A percentile compares a stretch with the other conserved stretches of the same genome.
These are phyloP conservation scores for Leptographium lundbergii DNA, from an alignment of 2,329 filamentous ascomycete genomes.

Conservation along the genomic window DNA sequence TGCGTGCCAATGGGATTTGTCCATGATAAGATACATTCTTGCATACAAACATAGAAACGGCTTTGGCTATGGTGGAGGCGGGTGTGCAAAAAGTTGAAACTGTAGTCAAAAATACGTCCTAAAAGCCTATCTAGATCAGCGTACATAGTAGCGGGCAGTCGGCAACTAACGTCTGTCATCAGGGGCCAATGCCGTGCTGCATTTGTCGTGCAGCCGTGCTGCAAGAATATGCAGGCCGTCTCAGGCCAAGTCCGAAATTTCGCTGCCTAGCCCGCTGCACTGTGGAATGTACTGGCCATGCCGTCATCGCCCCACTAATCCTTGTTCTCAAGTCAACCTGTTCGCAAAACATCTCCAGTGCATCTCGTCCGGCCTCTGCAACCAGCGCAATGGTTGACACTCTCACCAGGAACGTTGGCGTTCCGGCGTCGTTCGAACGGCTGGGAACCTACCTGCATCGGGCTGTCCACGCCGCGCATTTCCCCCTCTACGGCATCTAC, in stretches of 20 bases:
- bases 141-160: not conserved
- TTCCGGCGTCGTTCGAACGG: constrained; percentile 3
- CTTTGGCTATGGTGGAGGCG: too few relatives aligned
- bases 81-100: too few relatives aligned
- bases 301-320: not conserved
- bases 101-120: too few relatives aligned
- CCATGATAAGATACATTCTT: not conserved
- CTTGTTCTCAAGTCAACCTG: not conserved
- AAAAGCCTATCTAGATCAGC: not conserved
- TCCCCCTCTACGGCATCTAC: constrained; percentile 59
- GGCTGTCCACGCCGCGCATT: constrained; percentile 29
- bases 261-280: not conserved
- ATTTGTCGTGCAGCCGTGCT: not conserved
- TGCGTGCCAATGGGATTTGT: not conserved
- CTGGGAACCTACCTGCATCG: constrained; percentile 6
- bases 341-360: not conserved
- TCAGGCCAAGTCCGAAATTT: not conserved
- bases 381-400: not conserved
- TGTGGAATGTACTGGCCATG: not conserved
- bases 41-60: not conserved
- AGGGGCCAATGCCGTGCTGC: too few relatives aligned
- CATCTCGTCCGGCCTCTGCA: too few relatives aligned
- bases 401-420: not conserved
- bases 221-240: not conserved
- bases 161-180: too few relatives aligned